Evolutionary conservation across 2,329 filamentous ascomycete species (phyloP).

Genomic region (Didymella arachidicola): DNA sequence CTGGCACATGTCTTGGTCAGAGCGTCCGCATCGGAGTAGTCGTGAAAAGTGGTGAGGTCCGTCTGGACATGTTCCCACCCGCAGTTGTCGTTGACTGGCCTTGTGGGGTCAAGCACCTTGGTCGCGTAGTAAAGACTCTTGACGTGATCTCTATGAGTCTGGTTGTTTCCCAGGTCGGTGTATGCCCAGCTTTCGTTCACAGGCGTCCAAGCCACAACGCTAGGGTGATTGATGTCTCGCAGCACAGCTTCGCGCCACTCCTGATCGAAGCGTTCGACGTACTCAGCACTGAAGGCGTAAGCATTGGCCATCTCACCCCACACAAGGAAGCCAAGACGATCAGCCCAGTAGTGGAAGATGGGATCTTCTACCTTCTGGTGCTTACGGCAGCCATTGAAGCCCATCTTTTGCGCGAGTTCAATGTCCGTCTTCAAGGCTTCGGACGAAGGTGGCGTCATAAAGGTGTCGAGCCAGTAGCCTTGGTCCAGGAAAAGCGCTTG

Average conservation of each 20-base stretch:
- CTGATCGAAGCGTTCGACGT: constrained; percentile 66
- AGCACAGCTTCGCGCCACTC: constrained; percentile 71
- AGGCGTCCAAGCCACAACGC: constrained; percentile 71
- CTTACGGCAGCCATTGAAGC: constrained; percentile 70
- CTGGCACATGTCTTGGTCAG: constrained; percentile 64
- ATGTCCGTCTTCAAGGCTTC: constrained; percentile 50
- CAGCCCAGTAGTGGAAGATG: constrained; percentile 67
- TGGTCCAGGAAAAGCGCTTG: constrained; percentile 68
- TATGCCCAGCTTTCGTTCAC: constrained; percentile 73
- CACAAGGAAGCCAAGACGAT: constrained; percentile 67
- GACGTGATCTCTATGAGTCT: constrained; percentile 69
- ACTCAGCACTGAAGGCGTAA: constrained; percentile 67
- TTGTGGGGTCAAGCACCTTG: constrained; percentile 69
- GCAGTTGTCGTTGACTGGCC: constrained; percentile 75
- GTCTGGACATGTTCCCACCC: constrained; percentile 74
- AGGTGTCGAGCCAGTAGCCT: constrained; percentile 69
- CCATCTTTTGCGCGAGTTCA: constrained; percentile 54
- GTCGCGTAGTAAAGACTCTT: constrained; percentile 70
- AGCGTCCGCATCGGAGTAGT: constrained; percentile 67
- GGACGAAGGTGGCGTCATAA: constrained; percentile 64
- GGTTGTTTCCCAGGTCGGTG: constrained; percentile 62
- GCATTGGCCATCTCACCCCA: constrained; percentile 72
- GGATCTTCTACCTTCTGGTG: constrained; percentile 72
- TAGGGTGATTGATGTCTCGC: constrained; percentile 71
- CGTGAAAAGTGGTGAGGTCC: constrained; percentile 72